Evolutionary conservation across 1,284 basidiomycete species (phyloP).

Genomic region (Cryptococcus neoformans): DNA sequence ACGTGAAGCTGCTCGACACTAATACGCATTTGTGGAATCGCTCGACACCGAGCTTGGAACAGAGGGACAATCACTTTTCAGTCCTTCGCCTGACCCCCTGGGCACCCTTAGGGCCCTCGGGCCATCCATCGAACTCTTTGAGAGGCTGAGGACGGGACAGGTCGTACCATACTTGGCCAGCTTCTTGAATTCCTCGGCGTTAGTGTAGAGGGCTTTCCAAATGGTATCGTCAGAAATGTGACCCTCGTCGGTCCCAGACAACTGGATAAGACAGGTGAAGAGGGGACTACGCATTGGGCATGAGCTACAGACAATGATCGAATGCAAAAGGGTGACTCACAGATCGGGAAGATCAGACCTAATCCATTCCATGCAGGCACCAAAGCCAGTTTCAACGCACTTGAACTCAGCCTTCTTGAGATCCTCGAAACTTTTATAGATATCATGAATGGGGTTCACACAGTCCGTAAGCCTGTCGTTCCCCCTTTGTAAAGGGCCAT

Average conservation of each 20-base stretch:
- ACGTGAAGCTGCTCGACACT: conserved; percentile 13
- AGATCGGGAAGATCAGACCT: neutral
- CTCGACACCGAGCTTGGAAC: conserved; percentile 11
- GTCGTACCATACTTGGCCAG: conserved; percentile 8
- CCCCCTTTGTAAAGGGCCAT: conserved; percentile 9
- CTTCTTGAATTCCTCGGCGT: conserved; percentile 4
- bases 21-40: too few relatives aligned
- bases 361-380: conserved; percentile 18
- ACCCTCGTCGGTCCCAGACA: conserved; percentile 11
- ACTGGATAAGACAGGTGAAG: conserved; percentile 9
- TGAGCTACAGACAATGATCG: neutral
- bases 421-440: conserved; percentile 19
- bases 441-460: conserved; percentile 13
- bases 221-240: conserved; percentile 9
- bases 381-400: conserved; percentile 15
- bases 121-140: conserved; percentile 16
- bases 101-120: conserved; percentile 1
- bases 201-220: conserved; percentile 12
- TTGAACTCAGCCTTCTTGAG: conserved; percentile 17
- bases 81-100: conserved; percentile 12
- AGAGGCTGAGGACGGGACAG: conserved; percentile 11
- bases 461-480: conserved; percentile 9
- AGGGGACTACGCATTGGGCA: conserved; percentile 3
- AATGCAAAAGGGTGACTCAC: neutral
- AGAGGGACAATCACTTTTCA: conserved; percentile 14